phyloP scores from a whole-genome alignment of 148 eudicot genomes.

The Arbutus unedo region DNA sequence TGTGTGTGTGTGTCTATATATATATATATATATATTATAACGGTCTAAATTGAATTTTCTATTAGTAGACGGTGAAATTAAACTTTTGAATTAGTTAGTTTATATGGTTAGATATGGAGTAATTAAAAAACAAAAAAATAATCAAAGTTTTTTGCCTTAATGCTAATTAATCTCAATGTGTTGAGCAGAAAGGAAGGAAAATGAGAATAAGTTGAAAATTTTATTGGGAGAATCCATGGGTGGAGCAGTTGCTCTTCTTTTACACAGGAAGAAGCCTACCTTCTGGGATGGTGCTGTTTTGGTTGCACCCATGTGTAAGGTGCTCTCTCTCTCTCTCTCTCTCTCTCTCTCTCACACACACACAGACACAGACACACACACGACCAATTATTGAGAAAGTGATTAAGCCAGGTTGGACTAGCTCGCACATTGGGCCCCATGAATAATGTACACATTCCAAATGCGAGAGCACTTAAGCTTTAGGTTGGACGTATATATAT shows the following conservation, averaged over 20 bases:
- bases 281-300: conserved; percentile 89
- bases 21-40: neutral
- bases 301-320: conserved; percentile 97
- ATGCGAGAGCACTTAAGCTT: too few species aligned
- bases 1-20: too few species aligned
- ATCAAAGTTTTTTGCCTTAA: too few species aligned
- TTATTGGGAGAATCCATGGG: conserved; percentile 98
- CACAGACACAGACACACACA: too few species aligned
- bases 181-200: conserved; percentile 56
- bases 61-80: too few species aligned
- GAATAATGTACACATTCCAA: too few species aligned
- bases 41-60: neutral
- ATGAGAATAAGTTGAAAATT: conserved; percentile 45
- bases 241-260: conserved; percentile 64
- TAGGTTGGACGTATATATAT: too few species aligned
- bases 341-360: neutral
- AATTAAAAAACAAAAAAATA: neutral
- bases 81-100: too few species aligned
- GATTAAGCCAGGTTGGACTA: too few species aligned
- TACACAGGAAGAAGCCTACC: conserved; percentile 66
- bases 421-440: too few species aligned
- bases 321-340: neutral
- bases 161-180: neutral
- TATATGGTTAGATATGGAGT: neutral
- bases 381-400: too few species aligned